Evolutionary conservation across 148 eudicot genomes (phyloP), one percentile per base, ranked within the genome.

Genomic region (Rhododendron kiyosumense): DNA sequence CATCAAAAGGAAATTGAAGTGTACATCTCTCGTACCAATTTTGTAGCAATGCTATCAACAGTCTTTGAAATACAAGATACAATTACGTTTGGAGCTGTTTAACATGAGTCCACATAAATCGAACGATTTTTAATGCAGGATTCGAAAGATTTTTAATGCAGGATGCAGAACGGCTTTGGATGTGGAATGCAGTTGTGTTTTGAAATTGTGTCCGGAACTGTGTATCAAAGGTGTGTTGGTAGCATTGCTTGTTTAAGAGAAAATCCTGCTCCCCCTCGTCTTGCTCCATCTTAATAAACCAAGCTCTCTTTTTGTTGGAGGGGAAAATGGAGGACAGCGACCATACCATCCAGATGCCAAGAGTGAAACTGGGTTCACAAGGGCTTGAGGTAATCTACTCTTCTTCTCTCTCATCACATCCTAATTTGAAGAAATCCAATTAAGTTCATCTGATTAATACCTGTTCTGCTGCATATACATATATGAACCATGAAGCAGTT

Each of bases 331-430:
- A 80, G 54, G 43, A 52, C 41, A 17, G 30, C n/a, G 1, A 17
- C n/a, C 41, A 30, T 17, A 30, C 2, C 18, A 51, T 80, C n/a
- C 65, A 80, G 83, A 51, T 80, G 38, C 65, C 83, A 80, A 49
- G 43, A 7, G 65, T 18, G n/a, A 80, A 80, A 52, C 38, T 80
- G 83, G 83, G 83, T 51, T 80, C 65, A 26, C 83, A 80, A 80
- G 83, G 83, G 12, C 83, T 80, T 51, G 65, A 80, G 83, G 83
- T 80, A 51, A 51, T 26, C 43, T 43, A 71, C 22, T 78, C 0
- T 14, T 79, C 24, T 48, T 79, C 61, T 79, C 82, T 79, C 82
- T 79, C 61, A 3, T 36, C 43, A 10, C 57, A 22, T 24, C 34
- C 81, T 3, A 45, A 7, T 18, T 43, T 26, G 3, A 20, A 45